These are phyloP conservation scores for Claviceps paspali DNA, from an alignment of 2,329 filamentous ascomycete genomes.

Conservation along the genomic window DNA sequence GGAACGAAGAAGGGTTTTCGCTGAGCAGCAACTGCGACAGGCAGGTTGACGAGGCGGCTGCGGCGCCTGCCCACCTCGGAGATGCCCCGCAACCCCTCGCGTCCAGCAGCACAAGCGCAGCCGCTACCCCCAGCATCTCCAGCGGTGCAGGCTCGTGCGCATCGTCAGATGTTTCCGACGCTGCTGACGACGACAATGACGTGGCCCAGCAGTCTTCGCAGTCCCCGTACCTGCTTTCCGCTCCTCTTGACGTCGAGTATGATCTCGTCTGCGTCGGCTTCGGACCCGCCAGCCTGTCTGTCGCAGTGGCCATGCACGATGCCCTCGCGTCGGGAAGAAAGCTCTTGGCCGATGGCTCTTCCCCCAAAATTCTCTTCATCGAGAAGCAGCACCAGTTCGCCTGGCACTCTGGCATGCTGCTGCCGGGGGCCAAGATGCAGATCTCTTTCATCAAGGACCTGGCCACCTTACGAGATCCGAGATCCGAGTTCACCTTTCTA, in stretches of 20 bases:
- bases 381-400: conserved; percentile 73
- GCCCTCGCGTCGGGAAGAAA: conserved; percentile 38
- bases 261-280: conserved; percentile 88
- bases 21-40: too few relatives aligned
- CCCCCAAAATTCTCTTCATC: conserved; percentile 68
- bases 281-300: conserved; percentile 76
- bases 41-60: too few relatives aligned
- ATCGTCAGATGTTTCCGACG: conserved; percentile 1
- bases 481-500: conserved; percentile 85
- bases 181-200: conserved; percentile 10
- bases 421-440: conserved; percentile 90
- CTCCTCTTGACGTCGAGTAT: conserved; percentile 48
- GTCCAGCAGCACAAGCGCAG: not conserved
- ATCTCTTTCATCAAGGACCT: conserved; percentile 96
- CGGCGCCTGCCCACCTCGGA: too few relatives aligned
- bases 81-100: conserved; percentile 5
- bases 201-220: conserved; percentile 8
- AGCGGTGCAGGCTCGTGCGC: not conserved
- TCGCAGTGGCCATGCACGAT: conserved; percentile 82
- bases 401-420: conserved; percentile 92
- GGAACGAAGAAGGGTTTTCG: too few relatives aligned
- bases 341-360: conserved; percentile 23
- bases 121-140: conserved; percentile 3
- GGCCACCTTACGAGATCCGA: conserved; percentile 73
- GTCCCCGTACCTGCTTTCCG: conserved; percentile 29